Percentiles rank a stretch among this genome's conserved stretches.
phyloP scores from a whole-genome alignment of 2,329 filamentous ascomycete genomes.

The Monilinia aucupariae region DNA sequence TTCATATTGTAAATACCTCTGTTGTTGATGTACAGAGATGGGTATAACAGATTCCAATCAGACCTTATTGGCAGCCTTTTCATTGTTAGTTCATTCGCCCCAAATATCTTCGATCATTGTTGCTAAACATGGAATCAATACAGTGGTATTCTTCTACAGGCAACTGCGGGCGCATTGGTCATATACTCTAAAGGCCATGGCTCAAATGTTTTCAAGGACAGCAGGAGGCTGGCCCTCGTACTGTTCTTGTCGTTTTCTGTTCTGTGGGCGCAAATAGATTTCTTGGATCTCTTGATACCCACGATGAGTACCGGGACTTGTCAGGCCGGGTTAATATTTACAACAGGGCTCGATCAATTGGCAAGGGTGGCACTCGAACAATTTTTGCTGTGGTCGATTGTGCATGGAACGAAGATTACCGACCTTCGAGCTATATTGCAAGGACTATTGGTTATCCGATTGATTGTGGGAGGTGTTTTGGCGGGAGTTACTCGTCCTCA shows the following conservation, averaged over 20 bases:
- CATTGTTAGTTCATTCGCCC: conserved; percentile 29
- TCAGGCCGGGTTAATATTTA: conserved; percentile 30
- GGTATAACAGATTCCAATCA: conserved; percentile 32
- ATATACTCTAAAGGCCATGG: conserved; percentile 33
- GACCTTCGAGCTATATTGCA: conserved; percentile 30
- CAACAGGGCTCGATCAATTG: conserved; percentile 34
- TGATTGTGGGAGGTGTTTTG: conserved; percentile 31
- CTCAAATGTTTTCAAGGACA: conserved; percentile 33
- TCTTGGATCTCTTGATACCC: conserved; percentile 32
- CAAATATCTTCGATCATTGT: neutral
- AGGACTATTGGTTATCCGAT: conserved; percentile 28
- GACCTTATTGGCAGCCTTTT: conserved; percentile 34
- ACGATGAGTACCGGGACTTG: conserved; percentile 25
- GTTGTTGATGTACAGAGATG: conserved; percentile 28
- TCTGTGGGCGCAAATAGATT: conserved; percentile 34
- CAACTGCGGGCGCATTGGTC: conserved; percentile 32
- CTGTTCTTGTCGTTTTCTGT: conserved; percentile 35
- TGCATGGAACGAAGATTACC: conserved; percentile 30
- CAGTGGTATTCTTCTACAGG: conserved; percentile 35
- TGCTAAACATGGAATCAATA: conserved; percentile 20
- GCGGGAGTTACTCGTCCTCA: conserved; percentile 34
- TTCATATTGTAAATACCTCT: conserved; percentile 24
- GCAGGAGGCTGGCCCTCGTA: conserved; percentile 38
- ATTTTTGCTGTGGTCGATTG: conserved; percentile 35
- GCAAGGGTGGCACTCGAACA: conserved; percentile 33